Conservation (phyloP, 2,329 filamentous ascomycete species). For the Fusarium sp. region DNA sequence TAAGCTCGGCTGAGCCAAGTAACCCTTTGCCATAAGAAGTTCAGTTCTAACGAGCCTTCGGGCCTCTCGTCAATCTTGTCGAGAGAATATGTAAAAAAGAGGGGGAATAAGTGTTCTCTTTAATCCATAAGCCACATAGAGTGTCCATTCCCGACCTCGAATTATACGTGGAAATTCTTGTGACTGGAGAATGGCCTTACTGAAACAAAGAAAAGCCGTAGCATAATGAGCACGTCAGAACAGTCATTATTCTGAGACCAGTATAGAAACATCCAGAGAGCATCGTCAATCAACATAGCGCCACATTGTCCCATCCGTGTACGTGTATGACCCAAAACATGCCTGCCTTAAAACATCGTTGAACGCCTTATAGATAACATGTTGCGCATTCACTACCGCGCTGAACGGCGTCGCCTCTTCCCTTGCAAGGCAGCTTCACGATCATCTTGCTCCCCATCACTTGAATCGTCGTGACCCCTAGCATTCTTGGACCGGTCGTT, state of each 20-base stretch:
- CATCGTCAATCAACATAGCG: constrained; percentile 8
- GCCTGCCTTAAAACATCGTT: constrained; percentile 11
- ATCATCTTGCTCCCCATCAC: constrained; percentile 59
- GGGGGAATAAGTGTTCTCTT: neutral
- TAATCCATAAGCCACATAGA: neutral
- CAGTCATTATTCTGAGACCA: neutral
- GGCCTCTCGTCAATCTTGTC: neutral
- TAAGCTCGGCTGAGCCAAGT: neutral
- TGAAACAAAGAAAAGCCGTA: constrained; percentile 25
- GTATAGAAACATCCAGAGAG: constrained; percentile 3
- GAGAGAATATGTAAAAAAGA: neutral
- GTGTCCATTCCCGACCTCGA: neutral
- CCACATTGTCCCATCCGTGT: constrained; percentile 19
- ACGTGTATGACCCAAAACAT: constrained; percentile 23
- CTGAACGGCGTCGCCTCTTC: constrained; percentile 42
- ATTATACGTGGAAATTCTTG: constrained; percentile 13
- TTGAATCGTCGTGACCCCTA: constrained; percentile 57
- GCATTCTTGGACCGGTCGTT: constrained; percentile 70
- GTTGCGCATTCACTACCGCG: constrained; percentile 26
- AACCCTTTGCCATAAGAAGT: neutral
- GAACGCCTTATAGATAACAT: constrained; percentile 34
- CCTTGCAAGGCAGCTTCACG: constrained; percentile 34
- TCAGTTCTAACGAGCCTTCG: neutral
- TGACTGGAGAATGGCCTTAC: constrained; percentile 16
- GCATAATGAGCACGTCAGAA: constrained; percentile 29